Evolutionary conservation across 805 yeast genomes (phyloP), one percentile per base, ranked within the genome.

Genomic region (Candida schatavii): DNA sequence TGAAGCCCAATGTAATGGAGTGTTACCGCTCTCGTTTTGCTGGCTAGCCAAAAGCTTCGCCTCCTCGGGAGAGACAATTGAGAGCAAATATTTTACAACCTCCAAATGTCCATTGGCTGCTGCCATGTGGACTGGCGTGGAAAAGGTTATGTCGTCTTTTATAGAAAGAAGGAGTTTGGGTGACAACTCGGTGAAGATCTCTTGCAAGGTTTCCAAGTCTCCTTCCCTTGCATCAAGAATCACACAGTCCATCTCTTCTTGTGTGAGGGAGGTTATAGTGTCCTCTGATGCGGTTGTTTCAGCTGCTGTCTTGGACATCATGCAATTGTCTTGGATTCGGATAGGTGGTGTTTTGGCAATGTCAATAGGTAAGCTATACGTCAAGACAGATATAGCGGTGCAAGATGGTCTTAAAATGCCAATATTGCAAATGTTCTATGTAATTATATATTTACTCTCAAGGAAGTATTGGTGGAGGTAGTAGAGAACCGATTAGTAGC

Each of bases 1-100:
- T 0, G 95, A 77, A 0, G 98, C 97, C 99, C 99, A 93, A 61
- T 93, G 98, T 48, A 93, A 71, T 1, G 98, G 85, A 0, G 99
- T 90, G 61, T 93, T 93, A 2, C 98, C 99, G 17, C 85, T 79
- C 38, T 79, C 85, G 58, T 93, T 93, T 42, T 69, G 45, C 14
- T 50, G 51, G 20, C 57, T 46, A 11, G 64, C 70, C 43, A 66
- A 53, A 23, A 46, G 41, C 10, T 41, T 52, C 13, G 79, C 78
- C 7, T 79, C 74, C 25, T 60, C 68, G 25, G 68, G 60, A 0
- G 74, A 54, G 3, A 81, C 44, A 22, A 79, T 55, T 0, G 76
- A 66, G 25, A 88, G 56, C 20, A 89, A 60, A 51, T 75, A 85
- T 52, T 76, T 64, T 20, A 86, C 77, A 3, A 82, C 79, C 34